Evolutionary conservation across 73 alveolate genomes (phyloP), one percentile per base, ranked within the genome.

Genomic region (Paramecium caudatum): DNA sequence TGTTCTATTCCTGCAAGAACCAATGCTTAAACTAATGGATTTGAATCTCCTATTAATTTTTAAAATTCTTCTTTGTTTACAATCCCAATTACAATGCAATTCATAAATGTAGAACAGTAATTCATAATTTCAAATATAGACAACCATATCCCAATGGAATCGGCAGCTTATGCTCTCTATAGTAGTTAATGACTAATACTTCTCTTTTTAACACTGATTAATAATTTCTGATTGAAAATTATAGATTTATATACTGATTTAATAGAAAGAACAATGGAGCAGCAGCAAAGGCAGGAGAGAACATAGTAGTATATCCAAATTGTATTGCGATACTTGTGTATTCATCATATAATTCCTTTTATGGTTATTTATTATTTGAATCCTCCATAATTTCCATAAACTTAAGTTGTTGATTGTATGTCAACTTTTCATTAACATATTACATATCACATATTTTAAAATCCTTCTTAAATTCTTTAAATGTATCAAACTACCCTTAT

Each of bases 271-370:
- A 68, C 9, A 68, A 49, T 68, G 84, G 84, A 10, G 84, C 84
- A n/a, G 84, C 84, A 68, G 84, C 61, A 8, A 68, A 68, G 30
- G 84, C 84, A 37, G 84, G 84, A 6, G 84, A 32, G 34, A 68
- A 68, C 84, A 68, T 68, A 3, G 84, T 68, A 32, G 84, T 68
- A 37, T 68, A 68, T 68, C 84, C 84, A 68, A 68, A 68, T 68
- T 68, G 84, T 27, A 68, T 68, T 8, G 84, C 84, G 3, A 68
- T 68, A 34, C 84, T 37, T 4, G 84, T 68, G 34, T 68, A 68
- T 36, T 68, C 84, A 30, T 68, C 34, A 68, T 68, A 68, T 3
- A 68, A 21, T 37, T 34, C 84, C 17, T 68, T 68, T 68, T 68
- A 33, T 68, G 84, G 84, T 37, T 5, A 68, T 34, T 68, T 68